These are phyloP conservation scores for Pythium rishiriense DNA, from an alignment of 352 stramenopile genomes.

Conservation along the genomic window DNA sequence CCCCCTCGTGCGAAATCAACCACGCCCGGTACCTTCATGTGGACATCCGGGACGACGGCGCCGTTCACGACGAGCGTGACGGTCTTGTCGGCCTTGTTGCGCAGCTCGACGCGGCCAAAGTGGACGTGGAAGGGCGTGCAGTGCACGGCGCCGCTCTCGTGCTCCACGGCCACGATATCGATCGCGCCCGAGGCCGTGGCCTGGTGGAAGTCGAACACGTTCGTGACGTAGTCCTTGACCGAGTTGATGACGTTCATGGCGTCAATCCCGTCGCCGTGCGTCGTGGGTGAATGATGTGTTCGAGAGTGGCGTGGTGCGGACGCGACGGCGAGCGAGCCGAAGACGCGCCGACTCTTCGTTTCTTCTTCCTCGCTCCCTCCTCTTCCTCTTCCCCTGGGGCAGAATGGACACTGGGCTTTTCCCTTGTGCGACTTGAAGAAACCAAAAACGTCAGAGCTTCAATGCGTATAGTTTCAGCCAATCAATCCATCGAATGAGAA, in stretches of 20 bases:
- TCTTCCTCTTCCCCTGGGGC: too few species aligned
- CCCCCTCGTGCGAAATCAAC: too few species aligned
- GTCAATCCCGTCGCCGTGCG: too few species aligned
- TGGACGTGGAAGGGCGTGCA: conserved; percentile 86
- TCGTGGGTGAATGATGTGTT: neutral
- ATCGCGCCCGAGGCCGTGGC: conserved; percentile 69
- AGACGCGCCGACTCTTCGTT: conserved; percentile 1
- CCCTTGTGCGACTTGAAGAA: conserved; percentile 19
- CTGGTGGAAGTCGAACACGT: conserved; percentile 71
- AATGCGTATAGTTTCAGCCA: conserved; percentile 13
- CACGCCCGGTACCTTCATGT: conserved; percentile 78
- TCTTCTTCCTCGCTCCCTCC: too few species aligned
- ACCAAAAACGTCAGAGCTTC: conserved; percentile 18
- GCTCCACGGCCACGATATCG: conserved; percentile 82
- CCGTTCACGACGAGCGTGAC: conserved; percentile 45
- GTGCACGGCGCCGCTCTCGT: conserved; percentile 53
- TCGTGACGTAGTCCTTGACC: conserved; percentile 86
- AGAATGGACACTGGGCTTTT: too few species aligned
- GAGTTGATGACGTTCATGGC: conserved; percentile 88
- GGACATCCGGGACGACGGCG: conserved; percentile 42
- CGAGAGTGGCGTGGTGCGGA: too few species aligned
- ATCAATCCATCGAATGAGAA: conserved; percentile 5
- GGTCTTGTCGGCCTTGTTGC: conserved; percentile 24
- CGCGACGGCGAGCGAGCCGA: too few species aligned
- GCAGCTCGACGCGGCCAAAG: conserved; percentile 61